Evolutionary conservation across 352 stramenopile genomes (phyloP).

Genomic region (Phytopythium montanum): DNA sequence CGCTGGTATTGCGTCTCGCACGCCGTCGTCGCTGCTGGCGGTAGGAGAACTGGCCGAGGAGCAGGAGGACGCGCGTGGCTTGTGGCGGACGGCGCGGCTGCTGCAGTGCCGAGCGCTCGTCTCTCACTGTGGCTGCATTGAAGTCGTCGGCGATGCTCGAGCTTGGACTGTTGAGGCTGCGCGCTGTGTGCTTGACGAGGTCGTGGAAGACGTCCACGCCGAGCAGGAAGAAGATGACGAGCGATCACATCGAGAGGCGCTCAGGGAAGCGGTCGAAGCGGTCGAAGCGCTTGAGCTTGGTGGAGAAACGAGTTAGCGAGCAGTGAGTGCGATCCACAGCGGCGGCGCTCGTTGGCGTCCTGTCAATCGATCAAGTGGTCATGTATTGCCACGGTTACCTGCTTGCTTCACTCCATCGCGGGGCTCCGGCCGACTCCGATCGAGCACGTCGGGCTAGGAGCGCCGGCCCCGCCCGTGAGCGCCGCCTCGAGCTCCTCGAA

Average conservation of each 20-base stretch:
- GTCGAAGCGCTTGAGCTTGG: not conserved
- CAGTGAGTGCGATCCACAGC: not conserved
- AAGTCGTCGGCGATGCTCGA: not conserved
- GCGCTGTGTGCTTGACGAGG: not conserved
- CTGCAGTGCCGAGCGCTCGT: conserved; percentile 29
- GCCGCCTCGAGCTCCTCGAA: conserved; percentile 83
- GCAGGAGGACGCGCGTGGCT: conserved; percentile 25
- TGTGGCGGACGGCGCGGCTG: conserved; percentile 43
- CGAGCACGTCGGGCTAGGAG: conserved; percentile 9
- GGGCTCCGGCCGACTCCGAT: not conserved
- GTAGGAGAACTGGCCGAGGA: conserved; percentile 55
- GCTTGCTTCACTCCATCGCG: not conserved
- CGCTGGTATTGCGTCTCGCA: conserved; percentile 20
- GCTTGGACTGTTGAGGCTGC: not conserved
- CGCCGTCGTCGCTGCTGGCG: conserved; percentile 12
- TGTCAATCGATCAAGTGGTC: not conserved
- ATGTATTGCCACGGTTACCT: not conserved
- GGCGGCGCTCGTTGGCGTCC: not conserved
- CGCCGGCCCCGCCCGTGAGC: conserved; percentile 36
- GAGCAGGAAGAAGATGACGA: not conserved
- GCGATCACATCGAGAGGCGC: not conserved
- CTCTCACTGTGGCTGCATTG: not conserved
- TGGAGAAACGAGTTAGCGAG: not conserved
- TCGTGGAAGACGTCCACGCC: not conserved
- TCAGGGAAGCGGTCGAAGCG: not conserved